These are phyloP conservation scores for Entophlyctis luteolus DNA, from an alignment of 192 early-diverging fungal species.

Conservation along the genomic window DNA sequence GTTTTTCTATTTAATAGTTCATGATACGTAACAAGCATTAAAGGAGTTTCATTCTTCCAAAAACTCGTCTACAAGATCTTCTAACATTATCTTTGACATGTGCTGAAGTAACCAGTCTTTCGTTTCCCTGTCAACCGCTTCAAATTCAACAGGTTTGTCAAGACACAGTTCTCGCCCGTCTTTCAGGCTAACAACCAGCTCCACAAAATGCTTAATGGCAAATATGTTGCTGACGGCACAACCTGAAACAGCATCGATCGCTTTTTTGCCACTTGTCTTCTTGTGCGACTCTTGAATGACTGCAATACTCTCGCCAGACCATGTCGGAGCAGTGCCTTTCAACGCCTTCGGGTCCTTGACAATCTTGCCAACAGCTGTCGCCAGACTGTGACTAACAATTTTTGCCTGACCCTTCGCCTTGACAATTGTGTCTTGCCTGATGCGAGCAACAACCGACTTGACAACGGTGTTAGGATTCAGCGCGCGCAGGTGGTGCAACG, in stretches of 20 bases:
- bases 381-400: neutral
- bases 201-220: slow-evolving; percentile 23
- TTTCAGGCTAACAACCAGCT: slow-evolving; percentile 9
- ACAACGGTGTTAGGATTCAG: neutral
- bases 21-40: no score
- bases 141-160: slow-evolving; percentile 3
- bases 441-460: neutral
- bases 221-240: neutral
- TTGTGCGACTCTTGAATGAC: no score
- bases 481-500: neutral
- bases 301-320: no score
- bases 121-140: slow-evolving; percentile 19
- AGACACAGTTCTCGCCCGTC: slow-evolving; percentile 7
- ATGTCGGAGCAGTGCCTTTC: no score
- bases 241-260: no score
- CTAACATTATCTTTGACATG: no score
- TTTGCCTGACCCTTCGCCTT: neutral
- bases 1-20: no score
- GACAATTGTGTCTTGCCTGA: slow-evolving; percentile 10
- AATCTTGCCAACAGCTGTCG: neutral
- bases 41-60: no score
- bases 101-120: slow-evolving; percentile 16
- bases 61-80: no score
- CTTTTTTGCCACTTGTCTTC: no score
- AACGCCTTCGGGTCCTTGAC: no score